Conservation (phyloP, 352 stramenopile genomes). For the Pelagophyceae sp. region DNA sequence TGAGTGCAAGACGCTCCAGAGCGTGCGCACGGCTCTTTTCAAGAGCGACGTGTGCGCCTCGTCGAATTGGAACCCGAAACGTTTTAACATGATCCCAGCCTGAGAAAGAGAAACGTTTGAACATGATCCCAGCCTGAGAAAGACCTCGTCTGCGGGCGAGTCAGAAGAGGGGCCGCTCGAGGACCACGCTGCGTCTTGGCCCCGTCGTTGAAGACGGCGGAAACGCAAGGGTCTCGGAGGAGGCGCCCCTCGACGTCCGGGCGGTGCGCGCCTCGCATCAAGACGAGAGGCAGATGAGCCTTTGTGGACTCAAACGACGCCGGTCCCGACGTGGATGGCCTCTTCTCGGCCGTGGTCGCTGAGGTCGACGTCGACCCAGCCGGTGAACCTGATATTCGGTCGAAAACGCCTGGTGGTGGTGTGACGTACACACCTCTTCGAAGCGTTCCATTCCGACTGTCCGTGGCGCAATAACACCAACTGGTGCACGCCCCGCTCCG, state of each 20-base stretch:
- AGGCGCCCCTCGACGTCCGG: too few species aligned
- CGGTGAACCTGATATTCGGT: constrained; percentile 84
- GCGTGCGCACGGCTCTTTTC: constrained; percentile 92
- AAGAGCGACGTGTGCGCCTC: constrained; percentile 90
- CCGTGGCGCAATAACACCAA: constrained; percentile 63
- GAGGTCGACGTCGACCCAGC: constrained; percentile 90
- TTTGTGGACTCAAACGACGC: too few species aligned
- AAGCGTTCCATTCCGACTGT: constrained; percentile 85
- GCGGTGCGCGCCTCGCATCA: too few species aligned
- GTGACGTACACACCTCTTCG: constrained; percentile 63
- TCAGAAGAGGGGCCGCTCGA: too few species aligned
- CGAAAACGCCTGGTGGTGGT: neutral
- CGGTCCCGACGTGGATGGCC: constrained; percentile 79
- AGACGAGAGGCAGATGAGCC: too few species aligned
- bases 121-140: too few species aligned
- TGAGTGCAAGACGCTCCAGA: constrained; percentile 92
- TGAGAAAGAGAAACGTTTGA: too few species aligned
- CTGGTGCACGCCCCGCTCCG: neutral
- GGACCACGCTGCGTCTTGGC: too few species aligned
- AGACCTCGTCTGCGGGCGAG: too few species aligned
- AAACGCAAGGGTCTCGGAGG: too few species aligned
- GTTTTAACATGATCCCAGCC: constrained; percentile 69
- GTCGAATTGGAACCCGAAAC: constrained; percentile 73
- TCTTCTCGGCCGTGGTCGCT: constrained; percentile 66
- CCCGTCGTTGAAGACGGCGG: too few species aligned